Evolutionary conservation across 768 basidiomycete genomes (phyloP), one percentile per base, ranked within the genome.

Genomic region (Rhizopogon vulgaris): DNA sequence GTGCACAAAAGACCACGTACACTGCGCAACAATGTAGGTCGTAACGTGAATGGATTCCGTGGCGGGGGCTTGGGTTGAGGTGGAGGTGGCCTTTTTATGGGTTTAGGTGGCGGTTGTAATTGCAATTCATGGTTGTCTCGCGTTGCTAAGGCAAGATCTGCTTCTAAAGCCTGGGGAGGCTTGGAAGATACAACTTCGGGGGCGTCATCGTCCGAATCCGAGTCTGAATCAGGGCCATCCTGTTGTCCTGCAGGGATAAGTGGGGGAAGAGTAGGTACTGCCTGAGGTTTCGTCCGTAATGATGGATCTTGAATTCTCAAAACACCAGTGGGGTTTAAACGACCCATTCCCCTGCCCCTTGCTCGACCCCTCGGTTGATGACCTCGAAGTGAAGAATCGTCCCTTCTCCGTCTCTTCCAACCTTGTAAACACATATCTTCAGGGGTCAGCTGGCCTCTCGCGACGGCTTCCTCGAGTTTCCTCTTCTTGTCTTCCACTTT

Each of bases 401-500:
- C 74, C 37, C 60, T 62, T 24, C 69, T 60, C 43, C 75, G 76
- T 60, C 83, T 84, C 52, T 61, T 65, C 40, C 66, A 60, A 5
- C 73, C 65, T 14, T 63, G 67, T 37, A 73, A 58, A 15, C 73
- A 64, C 12, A 72, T 63, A 32, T 80, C 78, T 42, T 74, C 72
- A 0, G 76, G 69, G 28, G 75, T 70, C 28, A 90, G 67, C 67
- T 94, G 87, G 1, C 93, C 93, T 49, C 87, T 78, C n/a, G 82
- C 83, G 32, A 80, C 71, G 8, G 92, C 93, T 56, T 92, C 90
- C 54, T 85, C 79, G 22, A 83, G 64, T 62, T 87, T 91, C 57
- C 80, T 76, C 59, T 85, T 85, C 74, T 94, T 96, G 41, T 95
- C 90, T 52, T 79, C 80, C 2, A 90, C 75, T 24, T 82, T 79